phyloP scores from a whole-genome alignment of 1,284 basidiomycete genomes.

The Fomes fomentarius region DNA sequence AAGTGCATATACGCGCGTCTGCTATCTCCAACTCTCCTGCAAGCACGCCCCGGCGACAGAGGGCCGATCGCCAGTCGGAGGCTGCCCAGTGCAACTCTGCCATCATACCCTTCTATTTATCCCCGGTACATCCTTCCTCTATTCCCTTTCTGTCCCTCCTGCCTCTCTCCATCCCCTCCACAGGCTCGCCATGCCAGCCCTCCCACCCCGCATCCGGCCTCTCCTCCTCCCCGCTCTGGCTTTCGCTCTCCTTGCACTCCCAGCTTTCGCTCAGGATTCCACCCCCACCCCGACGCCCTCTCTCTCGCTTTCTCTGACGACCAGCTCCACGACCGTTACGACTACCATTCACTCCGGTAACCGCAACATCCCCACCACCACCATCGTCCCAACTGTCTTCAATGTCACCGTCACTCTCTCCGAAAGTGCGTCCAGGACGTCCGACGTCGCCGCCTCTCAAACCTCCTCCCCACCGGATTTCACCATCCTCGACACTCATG shows the following conservation, averaged over 20 bases:
- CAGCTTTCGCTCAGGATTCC: slow-evolving; percentile 23
- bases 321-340: slow-evolving; percentile 36
- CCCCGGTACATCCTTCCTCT: slow-evolving; percentile 12
- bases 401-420: slow-evolving; percentile 53
- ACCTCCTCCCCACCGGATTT: slow-evolving; percentile 55
- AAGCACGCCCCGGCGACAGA: slow-evolving; percentile 1
- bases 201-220: slow-evolving; percentile 21
- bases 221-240: slow-evolving; percentile 23
- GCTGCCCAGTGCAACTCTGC: slow-evolving; percentile 13
- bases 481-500: slow-evolving; percentile 67
- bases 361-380: slow-evolving; percentile 50
- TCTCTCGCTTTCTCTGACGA: slow-evolving; percentile 30
- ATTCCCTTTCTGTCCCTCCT: slow-evolving; percentile 15
- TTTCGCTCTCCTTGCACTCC: slow-evolving; percentile 14
- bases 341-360: slow-evolving; percentile 50
- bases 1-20: background rate
- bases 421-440: slow-evolving; percentile 33
- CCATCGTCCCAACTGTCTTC: slow-evolving; percentile 56
- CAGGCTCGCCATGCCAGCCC: slow-evolving; percentile 21
- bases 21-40: slow-evolving; percentile 4
- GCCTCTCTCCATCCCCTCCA: slow-evolving; percentile 9
- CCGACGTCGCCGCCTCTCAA: slow-evolving; percentile 44
- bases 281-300: slow-evolving; percentile 13
- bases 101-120: slow-evolving; percentile 22
- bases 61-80: slow-evolving; percentile 12